Evolutionary conservation across 1,284 basidiomycete genomes (phyloP).

Genomic region (Cerioporus squamosus): DNA sequence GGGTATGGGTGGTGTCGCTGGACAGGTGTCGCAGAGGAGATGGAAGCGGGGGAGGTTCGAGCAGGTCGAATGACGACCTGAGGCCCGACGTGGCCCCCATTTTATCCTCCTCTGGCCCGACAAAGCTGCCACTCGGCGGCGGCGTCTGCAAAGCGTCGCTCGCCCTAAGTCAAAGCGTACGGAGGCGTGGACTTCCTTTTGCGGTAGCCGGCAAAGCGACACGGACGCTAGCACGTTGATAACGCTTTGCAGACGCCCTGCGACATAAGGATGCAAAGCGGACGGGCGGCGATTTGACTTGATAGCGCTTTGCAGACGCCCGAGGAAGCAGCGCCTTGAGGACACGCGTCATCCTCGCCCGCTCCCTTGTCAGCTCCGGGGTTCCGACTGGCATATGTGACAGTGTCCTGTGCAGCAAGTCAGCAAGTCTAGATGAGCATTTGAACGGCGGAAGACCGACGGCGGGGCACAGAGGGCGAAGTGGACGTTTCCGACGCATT

Average conservation of each 20-base stretch:
- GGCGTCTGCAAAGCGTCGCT: constrained; percentile 2
- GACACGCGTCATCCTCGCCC: neutral
- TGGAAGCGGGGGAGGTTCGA: neutral
- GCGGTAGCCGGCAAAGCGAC: neutral
- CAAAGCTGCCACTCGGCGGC: neutral
- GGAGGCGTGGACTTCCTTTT: neutral
- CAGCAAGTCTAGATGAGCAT: no score
- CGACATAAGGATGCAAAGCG: neutral
- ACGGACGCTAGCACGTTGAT: neutral
- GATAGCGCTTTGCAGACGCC: constrained; percentile 2
- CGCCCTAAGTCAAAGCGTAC: neutral
- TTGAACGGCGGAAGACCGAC: no score
- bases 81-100: neutral
- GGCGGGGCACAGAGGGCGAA: no score
- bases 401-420: no score
- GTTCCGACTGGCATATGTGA: no score
- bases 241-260: neutral
- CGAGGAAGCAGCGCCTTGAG: neutral
- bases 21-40: neutral
- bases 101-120: neutral
- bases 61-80: neutral
- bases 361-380: no score
- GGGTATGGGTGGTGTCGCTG: neutral
- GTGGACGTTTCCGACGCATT: no score
- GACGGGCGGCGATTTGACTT: neutral